Percentiles rank a stretch among this genome's conserved stretches.
Conservation (phyloP, 2,329 filamentous ascomycete genomes). For the Grosmannia serpens region DNA sequence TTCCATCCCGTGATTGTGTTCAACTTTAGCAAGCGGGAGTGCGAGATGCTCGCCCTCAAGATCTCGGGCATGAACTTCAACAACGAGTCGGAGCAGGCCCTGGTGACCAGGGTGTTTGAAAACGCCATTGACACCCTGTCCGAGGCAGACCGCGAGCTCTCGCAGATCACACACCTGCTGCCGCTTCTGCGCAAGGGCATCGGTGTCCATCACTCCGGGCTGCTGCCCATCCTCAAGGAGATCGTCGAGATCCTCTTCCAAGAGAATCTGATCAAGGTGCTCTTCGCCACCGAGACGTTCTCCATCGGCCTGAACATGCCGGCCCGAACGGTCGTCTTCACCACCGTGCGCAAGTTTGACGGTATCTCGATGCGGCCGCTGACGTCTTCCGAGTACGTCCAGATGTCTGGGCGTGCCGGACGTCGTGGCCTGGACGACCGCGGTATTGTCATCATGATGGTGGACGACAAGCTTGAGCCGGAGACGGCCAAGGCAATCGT, state of each 20-base stretch:
- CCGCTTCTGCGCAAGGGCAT: slow-evolving; percentile 85
- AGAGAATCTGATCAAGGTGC: slow-evolving; percentile 91
- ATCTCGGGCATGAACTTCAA: slow-evolving; percentile 89
- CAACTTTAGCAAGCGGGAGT: slow-evolving; percentile 97
- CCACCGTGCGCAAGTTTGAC: slow-evolving; percentile 90
- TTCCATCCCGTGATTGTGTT: slow-evolving; percentile 99
- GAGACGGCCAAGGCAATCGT: slow-evolving; percentile 91
- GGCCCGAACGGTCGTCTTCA: slow-evolving; percentile 98
- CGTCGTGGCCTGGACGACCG: slow-evolving; percentile 94
- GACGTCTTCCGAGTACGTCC: slow-evolving; percentile 91
- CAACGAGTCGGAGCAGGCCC: slow-evolving; percentile 85
- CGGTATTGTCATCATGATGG: slow-evolving; percentile 99
- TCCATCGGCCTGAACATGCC: slow-evolving; percentile 99
- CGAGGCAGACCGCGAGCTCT: slow-evolving; percentile 77
- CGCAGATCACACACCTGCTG: slow-evolving; percentile 83
- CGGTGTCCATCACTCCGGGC: slow-evolving; percentile 91
- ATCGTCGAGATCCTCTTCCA: slow-evolving; percentile 99
- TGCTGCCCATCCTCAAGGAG: slow-evolving; percentile 93
- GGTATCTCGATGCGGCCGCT: slow-evolving; percentile 70
- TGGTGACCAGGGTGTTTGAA: slow-evolving; percentile 89
- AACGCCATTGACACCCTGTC: slow-evolving; percentile 89
- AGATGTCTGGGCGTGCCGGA: slow-evolving; percentile 96
- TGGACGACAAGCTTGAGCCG: slow-evolving; percentile 91
- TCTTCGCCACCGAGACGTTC: slow-evolving; percentile 97
- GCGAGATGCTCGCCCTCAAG: slow-evolving; percentile 77